phyloP scores from a whole-genome alignment of 768 basidiomycete species.

The Coprinopsis strossmayeri region DNA sequence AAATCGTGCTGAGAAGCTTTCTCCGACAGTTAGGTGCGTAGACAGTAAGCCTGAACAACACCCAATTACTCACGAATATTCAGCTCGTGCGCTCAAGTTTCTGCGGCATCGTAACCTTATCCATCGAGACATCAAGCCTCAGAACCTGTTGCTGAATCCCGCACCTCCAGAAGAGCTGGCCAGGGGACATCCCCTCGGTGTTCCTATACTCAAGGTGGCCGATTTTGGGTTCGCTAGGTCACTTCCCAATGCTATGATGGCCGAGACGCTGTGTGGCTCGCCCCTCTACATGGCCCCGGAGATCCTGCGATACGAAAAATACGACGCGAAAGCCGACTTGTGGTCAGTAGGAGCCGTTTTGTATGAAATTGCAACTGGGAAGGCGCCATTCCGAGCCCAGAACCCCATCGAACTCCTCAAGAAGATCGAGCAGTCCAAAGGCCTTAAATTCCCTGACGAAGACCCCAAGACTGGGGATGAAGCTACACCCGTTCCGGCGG shows the following conservation, averaged over 20 bases:
- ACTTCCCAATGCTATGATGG: constrained; percentile 88
- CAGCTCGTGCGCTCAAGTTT: constrained; percentile 91
- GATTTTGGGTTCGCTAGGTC: constrained; percentile 98
- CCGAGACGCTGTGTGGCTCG: constrained; percentile 95
- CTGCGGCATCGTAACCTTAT: constrained; percentile 84
- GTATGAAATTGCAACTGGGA: constrained; percentile 92
- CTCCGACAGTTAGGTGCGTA: constrained; percentile 78
- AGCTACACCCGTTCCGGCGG: constrained; percentile 55
- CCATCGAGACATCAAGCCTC: constrained; percentile 97
- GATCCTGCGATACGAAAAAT: constrained; percentile 94
- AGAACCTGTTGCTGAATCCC: constrained; percentile 90
- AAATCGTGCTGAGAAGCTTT: constrained; percentile 87
- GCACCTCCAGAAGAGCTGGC: constrained; percentile 74
- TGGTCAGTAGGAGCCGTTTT: constrained; percentile 98
- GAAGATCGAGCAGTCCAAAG: constrained; percentile 88
- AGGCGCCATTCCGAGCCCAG: constrained; percentile 89
- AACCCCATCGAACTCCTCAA: constrained; percentile 95
- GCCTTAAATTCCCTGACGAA: constrained; percentile 93
- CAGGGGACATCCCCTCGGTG: constrained; percentile 83
- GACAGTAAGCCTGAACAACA: neutral
- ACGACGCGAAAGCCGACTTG: constrained; percentile 95
- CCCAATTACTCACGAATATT: constrained; percentile 1
- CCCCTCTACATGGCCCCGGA: constrained; percentile 99
- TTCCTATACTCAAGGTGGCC: constrained; percentile 93
- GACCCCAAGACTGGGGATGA: constrained; percentile 54